Conservation (phyloP, 192 early-diverging fungal genomes). For the Coemansia sp. region DNA sequence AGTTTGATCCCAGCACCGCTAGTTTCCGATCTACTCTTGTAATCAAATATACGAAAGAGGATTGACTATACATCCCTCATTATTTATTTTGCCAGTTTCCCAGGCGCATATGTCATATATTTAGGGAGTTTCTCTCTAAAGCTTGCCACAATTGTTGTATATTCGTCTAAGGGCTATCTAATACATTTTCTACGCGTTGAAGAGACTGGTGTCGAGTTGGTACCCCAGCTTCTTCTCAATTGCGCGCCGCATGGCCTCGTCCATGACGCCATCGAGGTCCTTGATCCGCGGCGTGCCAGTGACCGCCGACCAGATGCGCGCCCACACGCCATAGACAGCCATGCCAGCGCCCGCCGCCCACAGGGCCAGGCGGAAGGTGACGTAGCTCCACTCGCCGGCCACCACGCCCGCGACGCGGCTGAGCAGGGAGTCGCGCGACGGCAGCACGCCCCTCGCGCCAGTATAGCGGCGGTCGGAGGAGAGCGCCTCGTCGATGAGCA, state of each 20-base stretch:
- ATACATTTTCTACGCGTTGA: slow-evolving; percentile 61
- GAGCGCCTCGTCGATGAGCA: slow-evolving; percentile 38
- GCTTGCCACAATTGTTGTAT: too few relatives aligned
- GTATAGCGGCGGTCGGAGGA: slow-evolving; percentile 17
- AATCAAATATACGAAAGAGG: neutral
- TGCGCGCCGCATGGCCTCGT: slow-evolving; percentile 64
- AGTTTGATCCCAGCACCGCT: slow-evolving; percentile 21
- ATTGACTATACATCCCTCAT: neutral
- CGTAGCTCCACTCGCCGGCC: slow-evolving; percentile 40
- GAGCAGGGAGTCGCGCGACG: slow-evolving; percentile 13
- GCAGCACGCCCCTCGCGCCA: slow-evolving; percentile 11
- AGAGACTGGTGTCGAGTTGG: slow-evolving; percentile 70
- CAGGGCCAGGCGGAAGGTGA: slow-evolving; percentile 48
- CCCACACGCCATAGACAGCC: slow-evolving; percentile 35
- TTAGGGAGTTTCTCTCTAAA: too few relatives aligned
- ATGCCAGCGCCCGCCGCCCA: slow-evolving; percentile 46
- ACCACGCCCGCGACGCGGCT: slow-evolving; percentile 9
- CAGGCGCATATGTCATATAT: too few relatives aligned
- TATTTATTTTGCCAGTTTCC: too few relatives aligned
- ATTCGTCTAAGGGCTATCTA: neutral
- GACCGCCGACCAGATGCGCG: slow-evolving; percentile 13
- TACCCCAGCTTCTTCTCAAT: slow-evolving; percentile 79
- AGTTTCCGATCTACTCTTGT: neutral
- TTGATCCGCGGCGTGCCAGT: slow-evolving; percentile 17
- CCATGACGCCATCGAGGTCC: slow-evolving; percentile 77